Conservation (phyloP, 1,284 basidiomycete genomes). For the Boletus nobilissimus region DNA sequence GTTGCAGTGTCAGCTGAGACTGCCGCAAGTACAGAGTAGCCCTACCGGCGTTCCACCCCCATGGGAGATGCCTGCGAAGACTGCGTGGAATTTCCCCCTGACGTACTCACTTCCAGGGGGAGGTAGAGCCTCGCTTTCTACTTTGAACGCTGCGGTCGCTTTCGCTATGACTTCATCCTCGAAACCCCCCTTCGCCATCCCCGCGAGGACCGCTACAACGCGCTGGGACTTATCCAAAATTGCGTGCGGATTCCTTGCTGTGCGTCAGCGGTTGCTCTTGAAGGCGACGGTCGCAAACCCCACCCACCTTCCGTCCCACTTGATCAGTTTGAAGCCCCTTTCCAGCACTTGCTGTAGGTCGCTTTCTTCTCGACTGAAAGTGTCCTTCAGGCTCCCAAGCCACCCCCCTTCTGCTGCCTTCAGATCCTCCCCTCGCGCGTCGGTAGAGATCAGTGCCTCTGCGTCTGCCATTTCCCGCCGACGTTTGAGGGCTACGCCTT, state of each 20-base stretch:
- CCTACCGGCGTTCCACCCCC: conserved; percentile 11
- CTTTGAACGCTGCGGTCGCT: background rate
- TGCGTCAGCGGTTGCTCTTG: too few relatives aligned
- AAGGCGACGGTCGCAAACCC: background rate
- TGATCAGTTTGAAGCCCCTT: background rate
- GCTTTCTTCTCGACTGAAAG: background rate
- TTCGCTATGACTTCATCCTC: background rate
- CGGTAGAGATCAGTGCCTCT: too few relatives aligned
- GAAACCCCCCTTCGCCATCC: background rate
- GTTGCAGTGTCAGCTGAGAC: too few relatives aligned
- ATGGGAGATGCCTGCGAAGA: conserved; percentile 15
- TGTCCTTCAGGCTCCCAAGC: background rate
- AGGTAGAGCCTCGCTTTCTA: background rate
- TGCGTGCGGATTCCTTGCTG: background rate
- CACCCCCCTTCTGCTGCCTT: background rate
- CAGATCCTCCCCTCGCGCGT: background rate
- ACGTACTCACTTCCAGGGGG: background rate
- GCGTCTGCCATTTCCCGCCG: too few relatives aligned
- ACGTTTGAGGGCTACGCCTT: too few relatives aligned
- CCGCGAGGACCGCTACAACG: background rate
- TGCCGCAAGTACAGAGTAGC: too few relatives aligned
- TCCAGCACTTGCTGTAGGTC: background rate
- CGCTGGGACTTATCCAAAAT: background rate
- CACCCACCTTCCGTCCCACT: background rate
- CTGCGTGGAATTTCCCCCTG: conserved; percentile 11